phyloP scores from a whole-genome alignment of 768 basidiomycete species.

The Pholiota microspora region DNA sequence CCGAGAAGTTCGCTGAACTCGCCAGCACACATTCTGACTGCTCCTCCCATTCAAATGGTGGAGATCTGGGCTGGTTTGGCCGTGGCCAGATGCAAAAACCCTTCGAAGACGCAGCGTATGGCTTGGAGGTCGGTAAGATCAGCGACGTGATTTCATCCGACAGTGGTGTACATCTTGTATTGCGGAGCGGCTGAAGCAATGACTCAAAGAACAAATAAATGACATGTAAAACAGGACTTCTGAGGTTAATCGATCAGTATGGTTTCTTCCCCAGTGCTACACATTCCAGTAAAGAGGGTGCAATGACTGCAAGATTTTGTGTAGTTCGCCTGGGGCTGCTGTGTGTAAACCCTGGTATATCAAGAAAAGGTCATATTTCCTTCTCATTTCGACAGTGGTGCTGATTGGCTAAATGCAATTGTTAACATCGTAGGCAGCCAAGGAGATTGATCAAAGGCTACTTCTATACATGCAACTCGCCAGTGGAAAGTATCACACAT shows the following conservation, averaged over 20 bases:
- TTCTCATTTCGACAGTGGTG: too few relatives aligned
- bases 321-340: too few relatives aligned
- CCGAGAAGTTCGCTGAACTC: slow-evolving; percentile 69
- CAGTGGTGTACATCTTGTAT: slow-evolving; percentile 91
- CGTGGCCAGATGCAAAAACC: slow-evolving; percentile 95
- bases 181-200: slow-evolving; percentile 61
- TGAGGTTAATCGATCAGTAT: not conserved
- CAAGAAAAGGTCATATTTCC: too few relatives aligned
- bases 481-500: slow-evolving; percentile 30
- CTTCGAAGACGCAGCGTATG: slow-evolving; percentile 88
- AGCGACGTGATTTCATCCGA: slow-evolving; percentile 86
- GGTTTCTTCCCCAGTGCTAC: not conserved
- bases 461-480: slow-evolving; percentile 20
- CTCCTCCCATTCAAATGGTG: slow-evolving; percentile 75
- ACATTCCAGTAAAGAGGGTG: not conserved
- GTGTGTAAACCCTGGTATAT: too few relatives aligned
- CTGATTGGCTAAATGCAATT: too few relatives aligned
- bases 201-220: not conserved
- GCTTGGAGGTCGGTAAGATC: slow-evolving; percentile 68
- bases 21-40: slow-evolving; percentile 85
- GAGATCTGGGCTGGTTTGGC: slow-evolving; percentile 88
- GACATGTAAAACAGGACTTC: not conserved
- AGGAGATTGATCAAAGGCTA: too few relatives aligned
- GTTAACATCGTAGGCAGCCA: too few relatives aligned
- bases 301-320: too few relatives aligned